Conservation (phyloP, 2,329 filamentous ascomycete genomes). For the Sporothrix schenckii region DNA sequence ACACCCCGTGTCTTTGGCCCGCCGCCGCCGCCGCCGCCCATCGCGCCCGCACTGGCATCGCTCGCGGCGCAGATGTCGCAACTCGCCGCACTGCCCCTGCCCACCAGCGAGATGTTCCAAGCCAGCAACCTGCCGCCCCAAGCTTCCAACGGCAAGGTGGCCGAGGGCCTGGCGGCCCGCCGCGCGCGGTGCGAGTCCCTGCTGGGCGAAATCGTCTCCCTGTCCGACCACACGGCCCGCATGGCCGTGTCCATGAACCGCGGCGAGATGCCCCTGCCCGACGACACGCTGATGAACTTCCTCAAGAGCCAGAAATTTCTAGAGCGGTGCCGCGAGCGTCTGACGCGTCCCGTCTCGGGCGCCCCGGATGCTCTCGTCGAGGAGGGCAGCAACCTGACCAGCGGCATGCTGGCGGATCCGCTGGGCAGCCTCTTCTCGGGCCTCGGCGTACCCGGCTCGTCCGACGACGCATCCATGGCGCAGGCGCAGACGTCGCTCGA, state of each 20-base stretch:
- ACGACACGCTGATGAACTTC: conserved; percentile 35
- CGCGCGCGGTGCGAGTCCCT: conserved; percentile 42
- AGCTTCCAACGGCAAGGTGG: conserved; percentile 31
- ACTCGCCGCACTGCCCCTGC: conserved; percentile 28
- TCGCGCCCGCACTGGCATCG: conserved; percentile 30
- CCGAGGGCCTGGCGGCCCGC: conserved; percentile 33
- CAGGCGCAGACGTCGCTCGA: conserved; percentile 32
- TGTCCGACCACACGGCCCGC: conserved; percentile 51
- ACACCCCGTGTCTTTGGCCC: conserved; percentile 35
- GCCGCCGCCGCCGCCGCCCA: conserved; percentile 34
- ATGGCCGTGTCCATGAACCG: conserved; percentile 46
- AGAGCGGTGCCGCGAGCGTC: conserved; percentile 36
- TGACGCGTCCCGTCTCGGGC: conserved; percentile 28
- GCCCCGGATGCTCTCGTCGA: conserved; percentile 26
- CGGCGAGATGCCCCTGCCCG: conserved; percentile 36
- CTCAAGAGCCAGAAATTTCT: conserved; percentile 36
- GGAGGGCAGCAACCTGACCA: conserved; percentile 29
- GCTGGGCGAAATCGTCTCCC: conserved; percentile 45
- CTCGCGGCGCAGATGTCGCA: conserved; percentile 33
- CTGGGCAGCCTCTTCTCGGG: conserved; percentile 34
- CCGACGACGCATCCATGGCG: neutral
- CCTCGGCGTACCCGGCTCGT: conserved; percentile 26
- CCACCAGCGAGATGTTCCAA: conserved; percentile 28
- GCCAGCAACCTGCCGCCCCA: conserved; percentile 19
- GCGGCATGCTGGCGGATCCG: conserved; percentile 32